These are phyloP conservation scores for Globisporangium parvum DNA, from an alignment of 352 stramenopile genomes.

Conservation along the genomic window DNA sequence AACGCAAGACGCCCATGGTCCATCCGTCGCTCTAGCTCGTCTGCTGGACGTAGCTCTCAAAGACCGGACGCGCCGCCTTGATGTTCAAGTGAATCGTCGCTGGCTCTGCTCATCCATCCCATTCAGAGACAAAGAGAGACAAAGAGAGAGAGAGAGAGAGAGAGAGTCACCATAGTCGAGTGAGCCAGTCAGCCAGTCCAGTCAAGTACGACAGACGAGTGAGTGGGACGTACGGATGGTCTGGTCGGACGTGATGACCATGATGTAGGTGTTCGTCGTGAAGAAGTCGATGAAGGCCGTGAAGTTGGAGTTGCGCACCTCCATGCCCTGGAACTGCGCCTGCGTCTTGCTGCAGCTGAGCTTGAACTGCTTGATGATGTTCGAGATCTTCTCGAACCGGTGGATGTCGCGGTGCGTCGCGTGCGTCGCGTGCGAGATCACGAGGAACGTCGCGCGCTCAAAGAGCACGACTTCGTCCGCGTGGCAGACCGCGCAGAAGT, in stretches of 20 bases:
- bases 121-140: constrained; percentile 8
- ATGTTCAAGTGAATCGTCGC: constrained; percentile 97
- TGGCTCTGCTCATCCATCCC: constrained; percentile 50
- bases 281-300: constrained; percentile 98
- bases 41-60: constrained; percentile 96
- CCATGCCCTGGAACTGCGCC: constrained; percentile 97
- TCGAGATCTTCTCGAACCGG: constrained; percentile 99
- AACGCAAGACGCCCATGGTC: background rate
- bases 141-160: background rate
- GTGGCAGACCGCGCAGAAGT: constrained; percentile 97
- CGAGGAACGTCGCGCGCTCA: constrained; percentile 97
- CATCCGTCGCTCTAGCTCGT: constrained; percentile 41
- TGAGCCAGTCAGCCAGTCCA: background rate
- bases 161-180: background rate
- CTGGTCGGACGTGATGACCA: constrained; percentile 96
- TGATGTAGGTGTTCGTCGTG: constrained; percentile 98
- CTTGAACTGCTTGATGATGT: constrained; percentile 99
- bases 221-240: constrained; percentile 57
- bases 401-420: constrained; percentile 93
- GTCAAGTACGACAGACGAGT: no score
- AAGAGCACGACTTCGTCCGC: constrained; percentile 97
- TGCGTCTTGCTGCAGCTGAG: constrained; percentile 97
- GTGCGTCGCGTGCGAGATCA: constrained; percentile 95
- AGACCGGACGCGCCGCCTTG: constrained; percentile 92
- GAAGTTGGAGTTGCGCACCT: constrained; percentile 97